A percentile compares a stretch with the other conserved stretches of the same genome.
phyloP scores from a whole-genome alignment of 495 filamentous ascomycete species.

The Monascus purpureus region DNA sequence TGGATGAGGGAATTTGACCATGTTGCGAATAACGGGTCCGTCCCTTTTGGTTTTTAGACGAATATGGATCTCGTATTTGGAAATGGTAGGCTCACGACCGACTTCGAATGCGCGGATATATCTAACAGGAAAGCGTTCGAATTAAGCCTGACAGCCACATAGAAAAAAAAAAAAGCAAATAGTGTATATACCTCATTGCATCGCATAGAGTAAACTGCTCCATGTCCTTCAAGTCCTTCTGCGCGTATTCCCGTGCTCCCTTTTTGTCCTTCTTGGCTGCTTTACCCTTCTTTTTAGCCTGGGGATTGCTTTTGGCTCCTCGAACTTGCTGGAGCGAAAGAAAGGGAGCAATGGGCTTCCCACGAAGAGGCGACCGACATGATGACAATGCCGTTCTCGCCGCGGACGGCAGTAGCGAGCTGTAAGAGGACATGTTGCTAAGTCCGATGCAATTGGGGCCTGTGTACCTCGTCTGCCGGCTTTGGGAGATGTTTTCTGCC shows the following conservation, averaged over 20 bases:
- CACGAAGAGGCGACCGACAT: conserved; percentile 20
- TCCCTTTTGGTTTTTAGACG: conserved; percentile 67
- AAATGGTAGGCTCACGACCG: conserved; percentile 50
- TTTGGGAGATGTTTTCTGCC: conserved; percentile 21
- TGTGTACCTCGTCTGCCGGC: neutral
- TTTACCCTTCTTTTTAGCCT: conserved; percentile 21
- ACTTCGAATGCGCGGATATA: conserved; percentile 89
- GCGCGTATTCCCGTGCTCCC: conserved; percentile 43
- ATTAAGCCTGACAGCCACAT: conserved; percentile 6
- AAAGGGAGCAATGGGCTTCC: conserved; percentile 19
- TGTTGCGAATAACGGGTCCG: conserved; percentile 72
- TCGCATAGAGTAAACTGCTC: conserved; percentile 72
- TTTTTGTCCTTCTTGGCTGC: conserved; percentile 52
- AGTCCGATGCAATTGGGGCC: too few relatives aligned
- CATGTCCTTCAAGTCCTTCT: conserved; percentile 44
- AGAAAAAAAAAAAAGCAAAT: conserved; percentile 1
- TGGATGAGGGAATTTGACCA: conserved; percentile 76
- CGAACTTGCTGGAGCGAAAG: conserved; percentile 24
- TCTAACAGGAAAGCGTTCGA: conserved; percentile 25
- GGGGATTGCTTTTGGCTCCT: conserved; percentile 19
- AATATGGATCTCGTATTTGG: conserved; percentile 82
- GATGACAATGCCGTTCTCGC: conserved; percentile 24
- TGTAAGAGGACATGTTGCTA: conserved; percentile 25
- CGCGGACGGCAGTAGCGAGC: conserved; percentile 23
- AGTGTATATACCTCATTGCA: conserved; percentile 65